Evolutionary conservation across 148 eudicot genomes (phyloP).

Genomic region (Polygonum aviculare): DNA sequence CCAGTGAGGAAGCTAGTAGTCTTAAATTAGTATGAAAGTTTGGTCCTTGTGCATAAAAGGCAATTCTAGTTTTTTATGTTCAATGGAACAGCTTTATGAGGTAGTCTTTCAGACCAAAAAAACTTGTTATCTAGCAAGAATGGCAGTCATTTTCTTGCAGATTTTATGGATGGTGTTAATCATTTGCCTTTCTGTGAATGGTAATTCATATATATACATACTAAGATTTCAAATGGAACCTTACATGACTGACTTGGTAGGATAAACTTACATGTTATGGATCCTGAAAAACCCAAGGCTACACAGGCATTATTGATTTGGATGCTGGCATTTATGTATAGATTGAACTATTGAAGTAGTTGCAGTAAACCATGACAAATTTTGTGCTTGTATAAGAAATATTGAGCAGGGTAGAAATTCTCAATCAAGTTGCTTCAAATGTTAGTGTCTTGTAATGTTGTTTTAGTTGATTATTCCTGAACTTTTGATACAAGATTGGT

Average conservation of each 20-base stretch:
- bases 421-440: not conserved
- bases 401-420: not conserved
- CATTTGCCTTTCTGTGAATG: not conserved
- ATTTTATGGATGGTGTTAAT: not conserved
- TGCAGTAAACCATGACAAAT: not conserved
- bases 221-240: not conserved
- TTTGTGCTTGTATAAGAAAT: not conserved
- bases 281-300: not conserved
- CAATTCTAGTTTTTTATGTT: not conserved
- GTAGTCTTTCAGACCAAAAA: not conserved
- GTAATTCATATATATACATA: not conserved
- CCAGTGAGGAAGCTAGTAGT: not conserved
- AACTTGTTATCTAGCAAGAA: not conserved
- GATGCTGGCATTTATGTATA: not conserved
- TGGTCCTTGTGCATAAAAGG: not conserved
- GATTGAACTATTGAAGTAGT: not conserved
- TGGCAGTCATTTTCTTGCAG: not conserved
- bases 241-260: not conserved
- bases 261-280: not conserved
- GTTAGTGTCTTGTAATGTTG: not conserved
- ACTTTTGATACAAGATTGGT: constrained; percentile 44
- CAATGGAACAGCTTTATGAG: not conserved
- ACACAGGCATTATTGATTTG: not conserved
- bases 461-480: not conserved
- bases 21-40: not conserved